These are phyloP conservation scores for Aegilops sharonensis DNA, from an alignment of 176 grass and related monocot species.

Conservation along the genomic window DNA sequence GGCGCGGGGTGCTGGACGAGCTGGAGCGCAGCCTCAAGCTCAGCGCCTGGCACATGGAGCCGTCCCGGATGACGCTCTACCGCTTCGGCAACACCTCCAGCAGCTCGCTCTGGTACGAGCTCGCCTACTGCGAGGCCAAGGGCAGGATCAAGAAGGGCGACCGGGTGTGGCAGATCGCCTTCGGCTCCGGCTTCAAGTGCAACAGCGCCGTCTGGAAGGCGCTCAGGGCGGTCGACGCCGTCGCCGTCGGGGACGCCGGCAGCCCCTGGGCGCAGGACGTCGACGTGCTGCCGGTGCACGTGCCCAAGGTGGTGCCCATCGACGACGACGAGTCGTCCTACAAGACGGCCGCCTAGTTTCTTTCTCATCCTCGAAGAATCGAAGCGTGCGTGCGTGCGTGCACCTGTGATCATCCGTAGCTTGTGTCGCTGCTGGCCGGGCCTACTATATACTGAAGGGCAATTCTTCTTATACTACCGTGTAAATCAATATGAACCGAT, in stretches of 20 bases:
- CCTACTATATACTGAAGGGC: neutral
- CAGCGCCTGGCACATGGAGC: constrained; percentile 64
- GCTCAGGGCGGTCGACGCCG: constrained; percentile 25
- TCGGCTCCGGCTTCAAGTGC: constrained; percentile 96
- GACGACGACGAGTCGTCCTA: neutral
- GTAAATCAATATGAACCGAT: neutral
- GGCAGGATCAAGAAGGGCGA: constrained; percentile 53
- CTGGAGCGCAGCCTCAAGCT: constrained; percentile 53
- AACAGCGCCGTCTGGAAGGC: constrained; percentile 93
- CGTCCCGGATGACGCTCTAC: constrained; percentile 83
- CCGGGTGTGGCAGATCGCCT: constrained; percentile 87
- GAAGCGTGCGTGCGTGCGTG: neutral
- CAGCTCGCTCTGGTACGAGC: constrained; percentile 98
- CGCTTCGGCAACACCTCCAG: constrained; percentile 87
- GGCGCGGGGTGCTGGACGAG: constrained; percentile 57
- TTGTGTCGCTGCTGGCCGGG: neutral
- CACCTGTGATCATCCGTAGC: neutral
- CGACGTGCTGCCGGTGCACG: neutral
- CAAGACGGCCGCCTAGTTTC: neutral
- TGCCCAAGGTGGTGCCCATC: constrained; percentile 15
- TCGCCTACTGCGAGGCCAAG: constrained; percentile 90
- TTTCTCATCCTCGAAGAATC: neutral
- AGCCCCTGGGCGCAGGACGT: neutral
- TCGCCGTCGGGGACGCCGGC: neutral
- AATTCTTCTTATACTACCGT: neutral